Evolutionary conservation across 352 stramenopile species (phyloP).

Genomic region (Pseudoperonospora humuli): DNA sequence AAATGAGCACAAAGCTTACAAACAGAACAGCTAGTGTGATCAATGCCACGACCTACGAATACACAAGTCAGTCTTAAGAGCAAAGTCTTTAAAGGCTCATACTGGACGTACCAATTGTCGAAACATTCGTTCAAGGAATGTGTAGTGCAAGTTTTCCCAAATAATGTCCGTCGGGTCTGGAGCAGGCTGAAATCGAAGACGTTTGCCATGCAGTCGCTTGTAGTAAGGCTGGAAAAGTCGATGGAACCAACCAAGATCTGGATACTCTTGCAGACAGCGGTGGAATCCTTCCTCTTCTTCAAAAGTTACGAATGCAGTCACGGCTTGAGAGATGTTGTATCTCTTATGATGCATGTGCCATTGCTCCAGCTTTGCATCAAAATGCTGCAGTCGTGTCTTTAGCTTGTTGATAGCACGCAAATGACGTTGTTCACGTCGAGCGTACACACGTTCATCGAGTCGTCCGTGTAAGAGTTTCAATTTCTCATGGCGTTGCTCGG

Average conservation of each 20-base stretch:
- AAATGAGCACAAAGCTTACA: conserved; percentile 70
- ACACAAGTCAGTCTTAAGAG: too few relatives aligned
- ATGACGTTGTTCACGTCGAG: conserved; percentile 33
- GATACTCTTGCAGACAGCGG: conserved; percentile 72
- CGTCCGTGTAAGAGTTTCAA: conserved; percentile 45
- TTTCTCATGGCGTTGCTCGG: conserved; percentile 58
- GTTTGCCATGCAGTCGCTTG: conserved; percentile 65
- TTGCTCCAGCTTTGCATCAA: conserved; percentile 38
- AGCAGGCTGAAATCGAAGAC: conserved; percentile 57
- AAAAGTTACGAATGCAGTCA: conserved; percentile 81
- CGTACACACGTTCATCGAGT: conserved; percentile 32
- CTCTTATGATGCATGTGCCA: conserved; percentile 34
- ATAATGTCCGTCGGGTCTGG: conserved; percentile 79
- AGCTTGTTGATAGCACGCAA: conserved; percentile 38
- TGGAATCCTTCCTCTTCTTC: conserved; percentile 76
- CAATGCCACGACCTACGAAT: conserved; percentile 56
- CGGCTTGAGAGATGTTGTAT: conserved; percentile 35
- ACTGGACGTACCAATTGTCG: conserved; percentile 58
- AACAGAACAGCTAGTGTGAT: conserved; percentile 63
- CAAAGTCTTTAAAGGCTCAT: too few relatives aligned
- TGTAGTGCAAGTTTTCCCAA: conserved; percentile 76
- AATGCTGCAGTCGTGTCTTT: conserved; percentile 33
- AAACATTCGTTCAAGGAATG: conserved; percentile 47
- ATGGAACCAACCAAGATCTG: conserved; percentile 60
- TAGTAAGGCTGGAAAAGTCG: conserved; percentile 57